Conservation (phyloP, 2,329 filamentous ascomycete species). For the Endoconidiophora laricicola region DNA sequence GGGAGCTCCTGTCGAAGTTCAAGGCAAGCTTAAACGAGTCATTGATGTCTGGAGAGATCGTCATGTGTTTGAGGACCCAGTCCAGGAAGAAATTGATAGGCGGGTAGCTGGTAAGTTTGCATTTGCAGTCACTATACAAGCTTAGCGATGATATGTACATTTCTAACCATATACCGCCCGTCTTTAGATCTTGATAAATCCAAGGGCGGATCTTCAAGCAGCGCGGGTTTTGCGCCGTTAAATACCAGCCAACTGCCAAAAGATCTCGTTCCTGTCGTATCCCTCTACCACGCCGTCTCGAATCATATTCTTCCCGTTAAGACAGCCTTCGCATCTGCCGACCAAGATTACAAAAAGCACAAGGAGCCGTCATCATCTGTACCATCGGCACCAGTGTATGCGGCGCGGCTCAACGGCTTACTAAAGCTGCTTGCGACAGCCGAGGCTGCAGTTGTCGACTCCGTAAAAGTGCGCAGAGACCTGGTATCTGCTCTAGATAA, state of each 20-base stretch:
- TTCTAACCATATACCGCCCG: no score
- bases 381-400: conserved; percentile 77
- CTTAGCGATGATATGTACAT: conserved; percentile 13
- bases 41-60: conserved; percentile 89
- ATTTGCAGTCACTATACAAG: not conserved
- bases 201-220: conserved; percentile 34
- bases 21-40: conserved; percentile 72
- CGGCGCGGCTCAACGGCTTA: conserved; percentile 75
- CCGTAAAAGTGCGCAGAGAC: conserved; percentile 66
- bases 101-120: conserved; percentile 54
- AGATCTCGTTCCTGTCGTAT: conserved; percentile 61
- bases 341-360: conserved; percentile 70
- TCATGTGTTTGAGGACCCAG: conserved; percentile 62
- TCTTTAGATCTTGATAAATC: conserved; percentile 44
- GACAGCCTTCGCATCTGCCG: conserved; percentile 51
- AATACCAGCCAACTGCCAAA: conserved; percentile 47
- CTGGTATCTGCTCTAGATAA: conserved; percentile 71
- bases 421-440: conserved; percentile 77
- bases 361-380: conserved; percentile 51
- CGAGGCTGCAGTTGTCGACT: conserved; percentile 75
- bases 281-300: conserved; percentile 53
- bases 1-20: conserved; percentile 68
- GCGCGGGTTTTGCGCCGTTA: conserved; percentile 32
- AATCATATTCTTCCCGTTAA: conserved; percentile 57
- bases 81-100: conserved; percentile 66